Base-by-base conservation (phyloP, 2,329 filamentous ascomycete genomes). In the Monosporascus cannonballus region DNA sequence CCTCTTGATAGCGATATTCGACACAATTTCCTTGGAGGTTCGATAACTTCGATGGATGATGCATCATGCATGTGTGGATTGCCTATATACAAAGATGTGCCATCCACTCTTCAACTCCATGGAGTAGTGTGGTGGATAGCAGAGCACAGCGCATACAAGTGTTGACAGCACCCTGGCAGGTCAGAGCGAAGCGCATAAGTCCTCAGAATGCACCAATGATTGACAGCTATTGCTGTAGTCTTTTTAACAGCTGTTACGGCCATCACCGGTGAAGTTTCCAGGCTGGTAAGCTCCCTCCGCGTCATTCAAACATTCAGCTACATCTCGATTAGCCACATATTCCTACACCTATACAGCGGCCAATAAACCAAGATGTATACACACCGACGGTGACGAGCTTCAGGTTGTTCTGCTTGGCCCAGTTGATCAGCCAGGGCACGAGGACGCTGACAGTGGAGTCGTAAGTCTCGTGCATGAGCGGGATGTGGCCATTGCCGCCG, bases 381-480 rank as follows among this genome's bases (percentile, higher is more conserved):
- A 58, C 69, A 77, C 66, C 78, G 70, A 78, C 74, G 46, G 75
- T 78, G 2, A 78, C 76, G 27, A 79, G 66, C 67, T 71, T 66
- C 7, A 79, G 62, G 50, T 72, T 72, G 53, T 78, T 77, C 49
- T 69, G 67, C 62, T 72, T 70, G 0, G 76, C 76, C 76, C 76
- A 79, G 62, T 74, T 70, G 52, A 80, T 72, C 54, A 80, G 61
- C 69, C 74, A 79, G 11, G 71, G 72, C 3, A 76, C 78, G 25
- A 81, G 65, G 4, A 72, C 72, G 22, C 71, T 69, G 11, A 77
- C 77, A 1, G 78, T 80, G 34, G 68, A 67, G 25, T 71, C 64
- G 56, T 81, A 79, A 2, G 74, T 76, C 72, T 81, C 78, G 61
- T 81, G 78, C 70, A 79, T 80, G 58, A 85, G 78, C 24, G 76